A percentile compares a stretch with the other conserved stretches of the same genome.
Conservation (phyloP, 768 basidiomycete species). For the Termitomyces sp. region DNA sequence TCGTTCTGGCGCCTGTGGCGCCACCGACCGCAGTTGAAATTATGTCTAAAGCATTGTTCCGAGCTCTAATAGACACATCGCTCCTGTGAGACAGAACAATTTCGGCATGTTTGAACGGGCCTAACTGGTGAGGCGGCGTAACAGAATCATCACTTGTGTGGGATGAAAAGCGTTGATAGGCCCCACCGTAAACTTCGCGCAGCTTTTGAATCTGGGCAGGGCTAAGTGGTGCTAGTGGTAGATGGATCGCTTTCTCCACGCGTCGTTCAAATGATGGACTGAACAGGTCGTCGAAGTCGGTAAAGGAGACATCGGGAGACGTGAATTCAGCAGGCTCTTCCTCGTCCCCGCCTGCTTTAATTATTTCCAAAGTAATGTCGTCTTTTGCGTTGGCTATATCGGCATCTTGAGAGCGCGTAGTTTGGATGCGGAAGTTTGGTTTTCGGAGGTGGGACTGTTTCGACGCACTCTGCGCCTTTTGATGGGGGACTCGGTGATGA, state of each 20-base stretch:
- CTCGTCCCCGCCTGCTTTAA: constrained; percentile 17
- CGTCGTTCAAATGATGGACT: constrained; percentile 3
- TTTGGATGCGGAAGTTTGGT: neutral
- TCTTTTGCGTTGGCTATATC: constrained; percentile 4
- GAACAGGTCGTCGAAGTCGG: constrained; percentile 20
- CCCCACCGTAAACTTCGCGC: constrained; percentile 33
- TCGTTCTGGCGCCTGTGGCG: neutral
- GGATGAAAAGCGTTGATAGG: constrained; percentile 44
- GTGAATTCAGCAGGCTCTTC: constrained; percentile 12
- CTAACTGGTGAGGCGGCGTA: constrained; percentile 23
- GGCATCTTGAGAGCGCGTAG: neutral
- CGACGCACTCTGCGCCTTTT: neutral
- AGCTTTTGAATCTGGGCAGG: constrained; percentile 5
- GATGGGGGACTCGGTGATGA: neutral
- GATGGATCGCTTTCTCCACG: neutral
- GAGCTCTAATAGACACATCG: constrained; percentile 33
- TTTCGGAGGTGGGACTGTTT: neutral
- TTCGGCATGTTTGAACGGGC: constrained; percentile 36
- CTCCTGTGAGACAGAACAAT: constrained; percentile 36
- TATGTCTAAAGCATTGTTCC: constrained; percentile 33
- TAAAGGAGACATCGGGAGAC: constrained; percentile 18
- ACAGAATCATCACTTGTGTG: constrained; percentile 19
- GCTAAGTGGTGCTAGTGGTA: neutral
- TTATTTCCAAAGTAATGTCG: constrained; percentile 16
- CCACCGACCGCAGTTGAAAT: constrained; percentile 19